These are phyloP conservation scores for Bruguiera parviflora DNA, from an alignment of 345 rosid genomes.

Conservation along the genomic window DNA sequence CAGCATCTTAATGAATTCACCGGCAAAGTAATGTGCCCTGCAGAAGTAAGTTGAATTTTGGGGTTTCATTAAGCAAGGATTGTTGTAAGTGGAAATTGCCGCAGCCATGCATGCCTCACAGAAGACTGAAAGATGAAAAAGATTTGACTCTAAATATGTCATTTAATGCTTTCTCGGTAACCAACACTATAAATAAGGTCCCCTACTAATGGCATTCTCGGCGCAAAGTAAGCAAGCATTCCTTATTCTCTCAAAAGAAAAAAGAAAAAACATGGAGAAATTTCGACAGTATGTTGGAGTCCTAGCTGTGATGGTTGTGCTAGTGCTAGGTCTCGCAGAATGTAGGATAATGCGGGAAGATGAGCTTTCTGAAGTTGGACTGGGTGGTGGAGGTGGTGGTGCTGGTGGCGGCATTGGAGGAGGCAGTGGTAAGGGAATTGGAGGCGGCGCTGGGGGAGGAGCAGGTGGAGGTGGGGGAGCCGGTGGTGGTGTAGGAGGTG, in stretches of 20 bases:
- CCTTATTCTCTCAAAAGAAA: neutral
- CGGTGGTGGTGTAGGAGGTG: neutral
- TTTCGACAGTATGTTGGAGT: slow-evolving; percentile 15
- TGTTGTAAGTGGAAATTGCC: too few relatives aligned
- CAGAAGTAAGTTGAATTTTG: slow-evolving; percentile 23
- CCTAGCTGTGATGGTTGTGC: slow-evolving; percentile 20
- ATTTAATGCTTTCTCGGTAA: slow-evolving; percentile 9
- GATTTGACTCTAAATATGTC: neutral
- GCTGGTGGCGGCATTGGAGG: neutral
- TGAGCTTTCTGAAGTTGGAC: slow-evolving; percentile 6
- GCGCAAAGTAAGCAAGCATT: neutral
- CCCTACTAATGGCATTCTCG: neutral
- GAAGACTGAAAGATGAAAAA: too few relatives aligned
- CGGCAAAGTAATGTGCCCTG: slow-evolving; percentile 1
- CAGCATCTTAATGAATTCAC: slow-evolving; percentile 12
- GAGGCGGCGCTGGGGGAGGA: neutral
- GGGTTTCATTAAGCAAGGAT: neutral
- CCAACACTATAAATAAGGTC: slow-evolving; percentile 11
- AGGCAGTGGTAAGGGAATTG: neutral
- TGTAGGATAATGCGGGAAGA: slow-evolving; percentile 33
- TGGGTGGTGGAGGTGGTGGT: neutral
- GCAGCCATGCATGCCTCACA: too few relatives aligned
- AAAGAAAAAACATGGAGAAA: slow-evolving; percentile 26
- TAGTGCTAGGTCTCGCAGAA: slow-evolving; percentile 36
- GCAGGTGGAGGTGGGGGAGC: slow-evolving; percentile 6